Conservation (phyloP, 2,329 filamentous ascomycete genomes). For the Knufia petricola region DNA sequence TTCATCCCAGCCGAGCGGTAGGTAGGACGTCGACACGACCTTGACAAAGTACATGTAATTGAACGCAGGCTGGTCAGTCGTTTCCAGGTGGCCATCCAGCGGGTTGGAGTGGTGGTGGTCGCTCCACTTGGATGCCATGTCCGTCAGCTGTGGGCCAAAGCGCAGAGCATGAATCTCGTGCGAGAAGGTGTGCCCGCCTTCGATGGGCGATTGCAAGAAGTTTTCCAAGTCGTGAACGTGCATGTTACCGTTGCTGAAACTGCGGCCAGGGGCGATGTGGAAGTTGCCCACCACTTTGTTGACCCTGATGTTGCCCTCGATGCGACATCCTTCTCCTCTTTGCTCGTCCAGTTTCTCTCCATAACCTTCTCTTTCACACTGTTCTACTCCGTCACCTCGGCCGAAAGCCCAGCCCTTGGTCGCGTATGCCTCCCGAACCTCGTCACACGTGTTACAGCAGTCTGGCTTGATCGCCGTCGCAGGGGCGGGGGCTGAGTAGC, state of each 20-base stretch:
- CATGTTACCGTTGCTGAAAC: constrained; percentile 92
- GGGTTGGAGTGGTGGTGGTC: constrained; percentile 82
- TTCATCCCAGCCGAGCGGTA: constrained; percentile 81
- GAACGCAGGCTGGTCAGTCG: constrained; percentile 69
- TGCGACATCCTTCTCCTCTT: constrained; percentile 82
- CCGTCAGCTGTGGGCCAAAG: constrained; percentile 81
- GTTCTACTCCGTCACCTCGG: constrained; percentile 81
- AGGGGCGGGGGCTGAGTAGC: constrained; percentile 76
- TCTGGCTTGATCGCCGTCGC: constrained; percentile 63
- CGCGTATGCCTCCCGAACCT: constrained; percentile 91
- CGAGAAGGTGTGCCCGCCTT: constrained; percentile 71
- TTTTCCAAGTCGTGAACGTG: constrained; percentile 96
- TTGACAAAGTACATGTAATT: constrained; percentile 99
- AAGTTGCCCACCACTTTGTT: constrained; percentile 99
- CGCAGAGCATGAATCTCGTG: constrained; percentile 81
- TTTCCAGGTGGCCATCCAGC: constrained; percentile 69
- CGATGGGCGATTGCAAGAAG: constrained; percentile 68
- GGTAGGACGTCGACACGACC: constrained; percentile 90
- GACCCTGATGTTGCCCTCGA: constrained; percentile 83
- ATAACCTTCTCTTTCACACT: constrained; percentile 93
- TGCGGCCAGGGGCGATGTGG: constrained; percentile 91
- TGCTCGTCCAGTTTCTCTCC: constrained; percentile 78
- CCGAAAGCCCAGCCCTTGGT: constrained; percentile 87
- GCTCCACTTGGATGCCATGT: constrained; percentile 63
- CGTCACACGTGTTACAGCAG: constrained; percentile 95